Conservation (phyloP, 179 eudicot genomes). For the Heliamphora pulchella region DNA sequence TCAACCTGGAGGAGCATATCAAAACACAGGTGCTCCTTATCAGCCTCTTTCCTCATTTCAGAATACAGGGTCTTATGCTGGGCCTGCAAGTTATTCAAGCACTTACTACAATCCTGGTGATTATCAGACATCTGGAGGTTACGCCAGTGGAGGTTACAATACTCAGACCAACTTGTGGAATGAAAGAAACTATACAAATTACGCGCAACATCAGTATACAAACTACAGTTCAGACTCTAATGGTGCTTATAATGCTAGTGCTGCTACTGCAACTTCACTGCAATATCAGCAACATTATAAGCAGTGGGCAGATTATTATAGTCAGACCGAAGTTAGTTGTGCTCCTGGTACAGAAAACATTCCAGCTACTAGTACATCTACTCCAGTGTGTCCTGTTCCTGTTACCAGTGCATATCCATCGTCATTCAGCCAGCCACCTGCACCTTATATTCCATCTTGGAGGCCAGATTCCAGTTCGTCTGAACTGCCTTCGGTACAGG, state of each 20-base stretch:
- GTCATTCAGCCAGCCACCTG: conserved; percentile 50
- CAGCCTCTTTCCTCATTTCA: conserved; percentile 99
- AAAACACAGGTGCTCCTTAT: conserved; percentile 99
- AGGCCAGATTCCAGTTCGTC: conserved; percentile 54
- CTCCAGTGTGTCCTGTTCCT: conserved; percentile 47
- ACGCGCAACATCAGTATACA: conserved; percentile 55
- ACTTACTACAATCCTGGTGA: conserved; percentile 99
- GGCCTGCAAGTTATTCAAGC: conserved; percentile 91
- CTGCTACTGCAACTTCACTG: conserved; percentile 39
- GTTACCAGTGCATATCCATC: conserved; percentile 50
- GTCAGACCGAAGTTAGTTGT: conserved; percentile 86
- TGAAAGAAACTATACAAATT: conserved; percentile 63
- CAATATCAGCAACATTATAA: conserved; percentile 70
- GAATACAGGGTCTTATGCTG: conserved; percentile 99
- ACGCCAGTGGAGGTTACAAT: conserved; percentile 63
- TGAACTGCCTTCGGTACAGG: conserved; percentile 65
- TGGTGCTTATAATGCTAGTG: conserved; percentile 54
- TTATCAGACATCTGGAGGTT: conserved; percentile 98
- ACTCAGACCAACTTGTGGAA: conserved; percentile 67
- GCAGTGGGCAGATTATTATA: conserved; percentile 93
- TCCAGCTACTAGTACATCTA: conserved; percentile 45
- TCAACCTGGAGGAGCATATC: conserved; percentile 80
- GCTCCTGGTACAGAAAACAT: conserved; percentile 96
- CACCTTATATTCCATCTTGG: conserved; percentile 55
- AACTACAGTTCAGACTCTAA: conserved; percentile 62